phyloP scores from a whole-genome alignment of 2,329 filamentous ascomycete species.

The Balansia obtecta region DNA sequence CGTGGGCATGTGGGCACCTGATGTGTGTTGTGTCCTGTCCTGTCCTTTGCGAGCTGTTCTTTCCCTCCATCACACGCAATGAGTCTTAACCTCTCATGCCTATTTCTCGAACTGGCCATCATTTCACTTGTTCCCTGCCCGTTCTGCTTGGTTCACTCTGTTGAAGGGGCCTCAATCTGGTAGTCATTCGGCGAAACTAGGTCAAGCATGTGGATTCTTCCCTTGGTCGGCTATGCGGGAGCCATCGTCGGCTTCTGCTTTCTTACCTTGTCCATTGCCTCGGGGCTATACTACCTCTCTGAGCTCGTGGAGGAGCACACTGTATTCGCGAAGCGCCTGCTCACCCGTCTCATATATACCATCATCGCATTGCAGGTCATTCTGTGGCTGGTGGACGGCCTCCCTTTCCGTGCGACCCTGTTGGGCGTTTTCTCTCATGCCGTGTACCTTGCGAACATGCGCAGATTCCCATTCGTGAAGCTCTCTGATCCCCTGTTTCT shows the following conservation, averaged over 20 bases:
- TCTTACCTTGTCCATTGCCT: constrained; percentile 88
- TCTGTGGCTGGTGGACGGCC: constrained; percentile 71
- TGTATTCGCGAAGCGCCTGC: constrained; percentile 76
- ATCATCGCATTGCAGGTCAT: constrained; percentile 64
- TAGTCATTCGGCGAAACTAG: too few relatives aligned
- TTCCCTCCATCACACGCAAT: background rate
- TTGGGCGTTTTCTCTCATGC: constrained; percentile 71
- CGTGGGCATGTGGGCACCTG: too few relatives aligned
- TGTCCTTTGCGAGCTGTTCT: too few relatives aligned
- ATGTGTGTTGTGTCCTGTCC: too few relatives aligned
- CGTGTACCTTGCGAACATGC: constrained; percentile 80
- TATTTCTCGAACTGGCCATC: too few relatives aligned
- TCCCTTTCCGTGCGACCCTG: constrained; percentile 62
- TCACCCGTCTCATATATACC: constrained; percentile 72
- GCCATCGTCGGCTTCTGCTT: constrained; percentile 84
- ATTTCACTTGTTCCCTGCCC: too few relatives aligned
- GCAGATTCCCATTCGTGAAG: constrained; percentile 63
- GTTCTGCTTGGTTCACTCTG: background rate
- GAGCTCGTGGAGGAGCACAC: constrained; percentile 98
- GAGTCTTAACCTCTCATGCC: background rate
- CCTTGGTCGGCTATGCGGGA: constrained; percentile 80
- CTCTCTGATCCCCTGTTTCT: constrained; percentile 80
- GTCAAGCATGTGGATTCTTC: constrained; percentile 81
- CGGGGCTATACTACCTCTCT: constrained; percentile 96
- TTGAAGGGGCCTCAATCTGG: background rate